phyloP scores from a whole-genome alignment of 2,329 filamentous ascomycete species.

The Magnaporthiopsis incrustans region DNA sequence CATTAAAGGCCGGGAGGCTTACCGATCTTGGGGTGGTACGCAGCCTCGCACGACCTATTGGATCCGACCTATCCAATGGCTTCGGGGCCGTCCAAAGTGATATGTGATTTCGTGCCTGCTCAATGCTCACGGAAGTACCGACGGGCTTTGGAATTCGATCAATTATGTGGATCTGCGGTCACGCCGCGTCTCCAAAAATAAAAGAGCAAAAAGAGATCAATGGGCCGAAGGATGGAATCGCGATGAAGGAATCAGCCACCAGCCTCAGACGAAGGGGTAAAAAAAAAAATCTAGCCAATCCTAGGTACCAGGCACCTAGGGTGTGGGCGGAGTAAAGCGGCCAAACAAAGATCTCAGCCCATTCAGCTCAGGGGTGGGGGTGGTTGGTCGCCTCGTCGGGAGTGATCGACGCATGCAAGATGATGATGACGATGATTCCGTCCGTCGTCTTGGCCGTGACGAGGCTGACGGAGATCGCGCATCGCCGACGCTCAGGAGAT shows the following conservation, averaged over 20 bases:
- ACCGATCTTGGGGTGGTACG: not conserved
- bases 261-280: too few species aligned
- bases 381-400: not conserved
- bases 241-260: too few species aligned
- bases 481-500: not conserved
- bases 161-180: not conserved
- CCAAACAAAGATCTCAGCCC: not conserved
- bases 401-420: not conserved
- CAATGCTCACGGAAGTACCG: too few species aligned
- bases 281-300: too few species aligned
- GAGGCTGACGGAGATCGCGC: not conserved
- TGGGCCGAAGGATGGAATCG: not conserved
- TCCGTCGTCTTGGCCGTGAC: not conserved
- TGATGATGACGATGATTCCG: not conserved
- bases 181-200: not conserved
- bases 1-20: too few species aligned
- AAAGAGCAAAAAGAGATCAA: not conserved
- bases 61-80: not conserved
- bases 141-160: too few species aligned
- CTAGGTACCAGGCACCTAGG: too few species aligned
- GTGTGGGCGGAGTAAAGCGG: too few species aligned
- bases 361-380: not conserved
- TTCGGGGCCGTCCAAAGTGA: not conserved
- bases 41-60: not conserved
- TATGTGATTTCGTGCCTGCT: not conserved